phyloP scores from a whole-genome alignment of 2,329 filamentous ascomycete species.

The Neopestalotiopsis sp. region DNA sequence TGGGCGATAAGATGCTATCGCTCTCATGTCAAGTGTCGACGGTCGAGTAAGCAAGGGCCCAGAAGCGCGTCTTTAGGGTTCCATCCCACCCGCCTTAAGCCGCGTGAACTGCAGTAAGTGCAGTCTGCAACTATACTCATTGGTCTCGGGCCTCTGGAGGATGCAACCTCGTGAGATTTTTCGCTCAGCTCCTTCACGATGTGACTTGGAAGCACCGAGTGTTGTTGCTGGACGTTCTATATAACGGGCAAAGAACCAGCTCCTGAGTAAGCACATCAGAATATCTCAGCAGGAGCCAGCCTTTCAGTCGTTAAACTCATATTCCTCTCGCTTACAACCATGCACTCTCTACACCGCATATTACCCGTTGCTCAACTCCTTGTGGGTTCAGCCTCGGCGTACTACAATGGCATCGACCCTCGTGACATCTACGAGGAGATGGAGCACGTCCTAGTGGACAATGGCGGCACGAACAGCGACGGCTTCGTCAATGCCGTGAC shows the following conservation, averaged over 20 bases:
- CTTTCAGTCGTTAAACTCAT: background rate
- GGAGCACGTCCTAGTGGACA: conserved; percentile 14
- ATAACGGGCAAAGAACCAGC: background rate
- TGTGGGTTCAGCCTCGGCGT: background rate
- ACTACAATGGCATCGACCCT: conserved; percentile 12
- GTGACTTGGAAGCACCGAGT: background rate
- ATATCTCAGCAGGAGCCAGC: background rate
- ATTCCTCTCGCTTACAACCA: background rate
- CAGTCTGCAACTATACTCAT: background rate
- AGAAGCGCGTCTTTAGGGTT: background rate
- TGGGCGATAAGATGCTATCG: background rate
- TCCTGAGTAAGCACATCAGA: background rate
- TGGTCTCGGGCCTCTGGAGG: background rate
- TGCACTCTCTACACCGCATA: background rate
- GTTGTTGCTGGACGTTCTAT: background rate
- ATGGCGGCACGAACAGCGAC: conserved; percentile 3
- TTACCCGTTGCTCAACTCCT: background rate
- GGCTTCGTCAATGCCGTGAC: conserved; percentile 10
- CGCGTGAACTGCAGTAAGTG: background rate
- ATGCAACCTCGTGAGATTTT: background rate
- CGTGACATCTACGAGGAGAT: conserved; percentile 12
- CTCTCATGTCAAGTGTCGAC: background rate
- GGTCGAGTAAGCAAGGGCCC: no score
- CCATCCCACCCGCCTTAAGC: background rate
- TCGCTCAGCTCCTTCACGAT: background rate